Percentiles rank a stretch among this genome's conserved stretches.
phyloP scores from a whole-genome alignment of 106 monocot genomes.

The Gastrodia elata region DNA sequence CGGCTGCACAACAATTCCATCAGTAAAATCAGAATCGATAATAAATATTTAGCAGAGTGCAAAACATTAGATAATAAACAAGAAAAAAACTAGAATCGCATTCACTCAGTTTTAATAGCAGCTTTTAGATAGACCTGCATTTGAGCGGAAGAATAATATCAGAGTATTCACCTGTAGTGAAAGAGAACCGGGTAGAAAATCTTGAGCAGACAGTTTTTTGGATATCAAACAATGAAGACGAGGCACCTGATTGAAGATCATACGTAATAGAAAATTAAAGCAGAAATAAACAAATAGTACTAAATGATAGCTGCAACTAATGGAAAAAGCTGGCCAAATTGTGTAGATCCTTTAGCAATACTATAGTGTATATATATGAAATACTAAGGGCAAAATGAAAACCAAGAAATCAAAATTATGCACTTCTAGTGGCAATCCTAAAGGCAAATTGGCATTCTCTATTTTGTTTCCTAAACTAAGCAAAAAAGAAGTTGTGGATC shows the following conservation, averaged over 20 bases:
- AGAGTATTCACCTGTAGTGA: constrained; percentile 42
- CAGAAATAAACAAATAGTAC: not conserved
- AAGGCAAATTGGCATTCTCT: too few species aligned
- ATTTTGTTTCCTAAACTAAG: too few species aligned
- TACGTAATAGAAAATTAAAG: not conserved
- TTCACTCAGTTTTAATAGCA: not conserved
- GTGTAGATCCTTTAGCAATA: not conserved
- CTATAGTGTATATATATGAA: not conserved
- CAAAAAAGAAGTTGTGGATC: too few species aligned
- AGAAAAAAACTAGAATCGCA: not conserved
- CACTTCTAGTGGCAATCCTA: too few species aligned
- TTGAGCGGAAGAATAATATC: not conserved
- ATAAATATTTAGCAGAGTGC: constrained; percentile 9
- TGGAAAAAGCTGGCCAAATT: not conserved
- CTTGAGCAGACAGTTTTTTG: constrained; percentile 47
- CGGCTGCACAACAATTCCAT: constrained; percentile 24
- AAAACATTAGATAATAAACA: not conserved
- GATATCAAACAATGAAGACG: constrained; percentile 76
- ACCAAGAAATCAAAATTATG: too few species aligned
- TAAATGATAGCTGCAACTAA: not conserved
- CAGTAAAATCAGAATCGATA: not conserved
- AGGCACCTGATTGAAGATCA: constrained; percentile 53
- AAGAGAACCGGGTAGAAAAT: constrained; percentile 42
- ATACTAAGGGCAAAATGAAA: too few species aligned
- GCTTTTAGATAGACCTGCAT: not conserved